phyloP scores from a whole-genome alignment of 768 basidiomycete species.

The Russula virescens region DNA sequence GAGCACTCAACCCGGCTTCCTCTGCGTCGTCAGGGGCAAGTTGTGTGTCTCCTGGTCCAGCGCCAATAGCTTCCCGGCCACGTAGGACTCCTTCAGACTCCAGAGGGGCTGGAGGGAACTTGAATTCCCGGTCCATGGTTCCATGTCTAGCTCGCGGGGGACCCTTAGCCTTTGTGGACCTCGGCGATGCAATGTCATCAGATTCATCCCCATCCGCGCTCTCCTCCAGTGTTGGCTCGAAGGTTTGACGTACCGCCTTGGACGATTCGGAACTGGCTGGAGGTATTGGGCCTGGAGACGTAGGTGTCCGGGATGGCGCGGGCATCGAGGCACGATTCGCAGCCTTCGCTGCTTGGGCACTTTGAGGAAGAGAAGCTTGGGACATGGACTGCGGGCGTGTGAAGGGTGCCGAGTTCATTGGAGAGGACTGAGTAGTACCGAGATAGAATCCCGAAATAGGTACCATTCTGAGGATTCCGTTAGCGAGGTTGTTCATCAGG shows the following conservation, averaged over 20 bases:
- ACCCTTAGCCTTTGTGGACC: conserved; percentile 21
- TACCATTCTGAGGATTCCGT: conserved; percentile 58
- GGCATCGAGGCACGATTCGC: conserved; percentile 68
- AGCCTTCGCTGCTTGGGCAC: conserved; percentile 31
- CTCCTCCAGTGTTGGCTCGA: conserved; percentile 53
- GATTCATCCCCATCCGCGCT: conserved; percentile 34
- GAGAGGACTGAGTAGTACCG: conserved; percentile 52
- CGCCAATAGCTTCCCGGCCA: not conserved
- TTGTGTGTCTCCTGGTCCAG: not conserved
- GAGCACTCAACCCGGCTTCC: conserved; percentile 10
- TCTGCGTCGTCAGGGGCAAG: not conserved
- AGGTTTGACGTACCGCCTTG: conserved; percentile 26
- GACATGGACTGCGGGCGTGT: conserved; percentile 74
- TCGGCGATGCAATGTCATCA: conserved; percentile 24
- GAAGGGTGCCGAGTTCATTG: conserved; percentile 36
- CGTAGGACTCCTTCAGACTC: not conserved
- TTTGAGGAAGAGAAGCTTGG: conserved; percentile 46
- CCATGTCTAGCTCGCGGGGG: conserved; percentile 42
- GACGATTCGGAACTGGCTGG: conserved; percentile 32
- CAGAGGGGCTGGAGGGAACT: conserved; percentile 45
- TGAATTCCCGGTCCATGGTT: conserved; percentile 74
- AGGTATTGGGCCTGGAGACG: conserved; percentile 37
- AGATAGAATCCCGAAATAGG: conserved; percentile 80
- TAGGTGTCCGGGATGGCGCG: conserved; percentile 41
- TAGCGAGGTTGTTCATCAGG: not conserved